phyloP scores from a whole-genome alignment of 306 rosid genomes.

The Prunus armeniaca region DNA sequence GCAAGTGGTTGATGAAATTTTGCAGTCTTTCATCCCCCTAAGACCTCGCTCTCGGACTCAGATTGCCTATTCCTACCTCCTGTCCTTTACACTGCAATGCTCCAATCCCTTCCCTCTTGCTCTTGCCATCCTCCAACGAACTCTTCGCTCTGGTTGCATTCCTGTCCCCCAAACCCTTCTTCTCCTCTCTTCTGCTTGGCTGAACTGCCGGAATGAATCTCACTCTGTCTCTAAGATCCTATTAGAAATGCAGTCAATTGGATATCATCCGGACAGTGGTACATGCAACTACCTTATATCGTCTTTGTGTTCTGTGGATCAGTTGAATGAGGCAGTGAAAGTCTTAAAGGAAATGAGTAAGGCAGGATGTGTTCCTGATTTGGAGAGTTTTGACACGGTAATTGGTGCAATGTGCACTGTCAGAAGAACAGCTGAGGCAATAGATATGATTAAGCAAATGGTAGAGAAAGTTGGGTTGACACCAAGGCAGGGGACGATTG shows the following conservation, averaged over 20 bases:
- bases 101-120: conserved; percentile 61
- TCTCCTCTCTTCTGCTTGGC: conserved; percentile 69
- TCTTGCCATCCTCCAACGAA: conserved; percentile 55
- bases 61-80: conserved; percentile 50
- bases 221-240: conserved; percentile 46
- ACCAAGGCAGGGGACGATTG: conserved; percentile 46
- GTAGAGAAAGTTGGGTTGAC: conserved; percentile 42
- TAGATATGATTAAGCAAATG: conserved; percentile 47
- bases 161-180: conserved; percentile 63
- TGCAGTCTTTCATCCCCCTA: conserved; percentile 62
- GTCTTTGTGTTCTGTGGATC: conserved; percentile 51
- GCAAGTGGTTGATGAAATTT: conserved; percentile 62
- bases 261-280: conserved; percentile 60
- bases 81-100: conserved; percentile 56
- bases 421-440: conserved; percentile 55
- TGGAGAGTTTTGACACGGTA: conserved; percentile 52
- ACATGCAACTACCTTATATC: conserved; percentile 62
- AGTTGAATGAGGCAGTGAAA: conserved; percentile 45
- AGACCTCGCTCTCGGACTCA: conserved; percentile 56
- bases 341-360: conserved; percentile 65
- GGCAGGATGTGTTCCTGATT: conserved; percentile 74
- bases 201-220: conserved; percentile 35
- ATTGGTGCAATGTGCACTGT: conserved; percentile 54
- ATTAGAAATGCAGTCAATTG: conserved; percentile 63
- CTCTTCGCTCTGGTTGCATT: conserved; percentile 59